Evolutionary conservation across 192 early-diverging fungal species (phyloP), one percentile per base, ranked within the genome.

Genomic region (Rhizophagus sp.): DNA sequence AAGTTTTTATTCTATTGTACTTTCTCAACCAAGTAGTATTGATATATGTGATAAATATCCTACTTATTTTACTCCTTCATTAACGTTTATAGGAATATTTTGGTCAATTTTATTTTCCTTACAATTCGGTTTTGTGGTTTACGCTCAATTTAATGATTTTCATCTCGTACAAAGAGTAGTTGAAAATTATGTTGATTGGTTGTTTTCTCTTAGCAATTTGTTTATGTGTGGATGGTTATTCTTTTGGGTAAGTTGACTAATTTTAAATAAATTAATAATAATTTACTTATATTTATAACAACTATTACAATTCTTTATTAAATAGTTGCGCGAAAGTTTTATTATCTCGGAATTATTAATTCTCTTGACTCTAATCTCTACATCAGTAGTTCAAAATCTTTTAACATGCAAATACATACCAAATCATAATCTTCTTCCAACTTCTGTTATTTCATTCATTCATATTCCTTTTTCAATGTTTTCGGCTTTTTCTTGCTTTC

Each of bases 401-500:
- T 11, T 76, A 2, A 24, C 39, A 24, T 24, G 12, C 1, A 2
- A 64, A 6, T 76, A 41, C 34, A 57, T 52, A 65, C 62, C 62
- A 52, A 39, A 19, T 17, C 30, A 61, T 12, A 0, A 0, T 12
- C 44, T 47, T 12, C 2, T 76, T 76, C 62, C 75, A 25, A 19
- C 11, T 1, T 41, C 62, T 4, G 27, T 78, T 33, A 25, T 67
- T 68, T 34, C 27, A 34, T 68, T 49, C 39, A 33, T 78, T 33
- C 76, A 78, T 47, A 78, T 63, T 17, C 76, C 76, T 25, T 78
- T 78, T 34, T 49, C 76, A 12, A 78, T 78, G 76, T 68, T 49
- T 34, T 4, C 19, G 13, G 76, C 64, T 1, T 36, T 68, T 19
- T 30, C 76, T 8, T 66, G 0, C 0, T 50, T 68, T n/a, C 24